Conservation (phyloP, 2,329 filamentous ascomycete genomes). For the Aureobasidium vineae region DNA sequence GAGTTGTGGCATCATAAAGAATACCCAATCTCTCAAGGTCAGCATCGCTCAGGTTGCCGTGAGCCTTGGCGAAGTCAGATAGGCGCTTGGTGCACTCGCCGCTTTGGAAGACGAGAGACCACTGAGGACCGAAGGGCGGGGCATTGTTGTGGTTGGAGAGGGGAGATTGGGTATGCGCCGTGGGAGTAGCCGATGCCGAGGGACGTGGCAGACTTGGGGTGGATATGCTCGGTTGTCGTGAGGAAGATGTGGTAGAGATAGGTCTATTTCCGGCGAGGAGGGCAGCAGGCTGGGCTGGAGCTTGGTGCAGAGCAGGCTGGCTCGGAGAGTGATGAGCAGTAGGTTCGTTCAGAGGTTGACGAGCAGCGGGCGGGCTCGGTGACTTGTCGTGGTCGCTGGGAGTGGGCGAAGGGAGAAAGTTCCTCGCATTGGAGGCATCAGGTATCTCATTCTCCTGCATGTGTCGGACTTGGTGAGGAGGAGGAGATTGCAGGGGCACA, state of each 20-base stretch:
- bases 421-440: not conserved
- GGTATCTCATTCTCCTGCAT: not conserved
- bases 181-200: not conserved
- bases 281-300: not conserved
- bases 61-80: not conserved
- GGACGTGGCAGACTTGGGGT: not conserved
- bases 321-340: not conserved
- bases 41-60: not conserved
- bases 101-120: not conserved
- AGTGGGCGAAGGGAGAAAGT: conserved; percentile 25
- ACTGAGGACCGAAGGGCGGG: not conserved
- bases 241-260: not conserved
- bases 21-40: conserved; percentile 9
- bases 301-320: not conserved
- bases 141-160: not conserved
- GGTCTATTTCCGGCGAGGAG: not conserved
- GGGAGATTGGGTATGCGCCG: not conserved
- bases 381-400: conserved; percentile 23
- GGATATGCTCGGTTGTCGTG: not conserved
- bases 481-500: not conserved
- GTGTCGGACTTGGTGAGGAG: not conserved
- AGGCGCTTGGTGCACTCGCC: not conserved
- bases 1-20: conserved; percentile 2
- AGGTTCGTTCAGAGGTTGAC: not conserved
- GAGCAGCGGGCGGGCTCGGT: not conserved